Evolutionary conservation across 164 flowering plant species (phyloP).

Genomic region (Nymphaea colorata): DNA sequence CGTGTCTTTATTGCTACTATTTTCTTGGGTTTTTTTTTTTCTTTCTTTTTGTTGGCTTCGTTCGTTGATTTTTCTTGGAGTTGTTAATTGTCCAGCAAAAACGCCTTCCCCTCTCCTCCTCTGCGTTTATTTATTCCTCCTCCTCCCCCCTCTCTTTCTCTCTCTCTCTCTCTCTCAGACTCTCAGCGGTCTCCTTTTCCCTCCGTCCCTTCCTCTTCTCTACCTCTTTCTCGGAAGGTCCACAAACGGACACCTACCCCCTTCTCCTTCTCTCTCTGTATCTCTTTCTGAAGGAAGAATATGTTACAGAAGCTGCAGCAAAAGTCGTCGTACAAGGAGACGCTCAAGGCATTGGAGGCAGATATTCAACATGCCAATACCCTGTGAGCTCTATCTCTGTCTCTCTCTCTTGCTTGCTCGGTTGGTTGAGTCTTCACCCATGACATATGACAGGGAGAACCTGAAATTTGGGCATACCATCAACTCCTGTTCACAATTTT

Average conservation of each 20-base stretch:
- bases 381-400: slow-evolving; percentile 34
- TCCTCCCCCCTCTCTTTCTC: no score
- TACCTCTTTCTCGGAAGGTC: background rate
- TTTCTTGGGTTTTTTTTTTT: no score
- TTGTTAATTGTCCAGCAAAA: no score
- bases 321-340: slow-evolving; percentile 52
- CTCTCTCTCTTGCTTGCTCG: background rate
- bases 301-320: slow-evolving; percentile 45
- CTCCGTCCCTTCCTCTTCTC: background rate
- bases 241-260: no score
- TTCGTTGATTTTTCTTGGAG: no score
- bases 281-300: slow-evolving; percentile 21
- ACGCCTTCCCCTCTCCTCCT: no score
- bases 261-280: no score
- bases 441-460: background rate
- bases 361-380: slow-evolving; percentile 78
- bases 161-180: no score
- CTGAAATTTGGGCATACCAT: background rate
- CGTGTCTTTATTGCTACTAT: no score
- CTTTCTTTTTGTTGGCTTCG: no score
- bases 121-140: no score
- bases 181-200: no score
- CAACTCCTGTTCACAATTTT: background rate
- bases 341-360: slow-evolving; percentile 56
- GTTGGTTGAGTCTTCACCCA: background rate